Evolutionary conservation across 306 rosid genomes (phyloP), one percentile per base, ranked within the genome.

Genomic region (Corylus heterophylla): DNA sequence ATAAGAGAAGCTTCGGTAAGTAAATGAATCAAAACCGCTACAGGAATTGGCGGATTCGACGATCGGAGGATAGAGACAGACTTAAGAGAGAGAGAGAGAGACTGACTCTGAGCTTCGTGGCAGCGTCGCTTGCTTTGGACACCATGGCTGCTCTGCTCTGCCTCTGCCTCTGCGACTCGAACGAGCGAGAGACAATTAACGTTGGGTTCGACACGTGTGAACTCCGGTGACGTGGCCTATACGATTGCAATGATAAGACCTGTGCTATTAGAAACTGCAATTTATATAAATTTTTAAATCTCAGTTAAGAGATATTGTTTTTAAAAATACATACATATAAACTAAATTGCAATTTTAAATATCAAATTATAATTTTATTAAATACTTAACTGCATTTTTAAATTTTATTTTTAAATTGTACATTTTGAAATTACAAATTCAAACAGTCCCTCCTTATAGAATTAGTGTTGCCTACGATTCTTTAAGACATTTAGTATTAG

Each of bases 81-180:
- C 55, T 17, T 12, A 50, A 25, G n/a, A n/a, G 59, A 29, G 58
- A 20, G 51, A 67, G 66, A 73, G 84, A 80, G 79, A 80, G 76
- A 86, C 97, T 79, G 75, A 94, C 97, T 72, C 79, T 81, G 78
- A 74, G 80, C 73, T 81, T 75, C 61, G 74, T 52, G 42, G 84
- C 80, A 78, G 91, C 84, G 82, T 94, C 95, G 63, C 79, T 64
- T 11, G 92, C 87, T 77, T 83, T 87, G 91, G 93, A 85, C 55
- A 79, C 90, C 89, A 89, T 88, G 82, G 89, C 70, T 64, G 77
- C 76, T 71, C 83, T 70, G 69, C 52, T 66, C 49, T 31, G 35
- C 35, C 52, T 59, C 49, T 31, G 35, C 35, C 35, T 31, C 35
- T 54, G 78, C 49, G 42, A 31, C 76, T 66, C 74, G 80, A 78